phyloP scores from a whole-genome alignment of 345 rosid genomes.

The Crucihimalaya himalaica region DNA sequence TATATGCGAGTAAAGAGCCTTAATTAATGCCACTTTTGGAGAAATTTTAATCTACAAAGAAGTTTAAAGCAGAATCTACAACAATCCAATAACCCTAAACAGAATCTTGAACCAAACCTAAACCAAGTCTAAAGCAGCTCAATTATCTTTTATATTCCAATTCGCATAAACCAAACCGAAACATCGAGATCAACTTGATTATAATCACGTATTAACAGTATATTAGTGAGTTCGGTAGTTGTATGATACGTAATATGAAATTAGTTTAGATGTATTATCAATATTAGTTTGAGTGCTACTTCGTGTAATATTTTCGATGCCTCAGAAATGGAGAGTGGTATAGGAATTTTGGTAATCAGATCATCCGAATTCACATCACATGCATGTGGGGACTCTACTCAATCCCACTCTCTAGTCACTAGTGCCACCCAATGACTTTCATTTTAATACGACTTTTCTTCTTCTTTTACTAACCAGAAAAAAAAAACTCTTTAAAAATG shows the following conservation, averaged over 20 bases:
- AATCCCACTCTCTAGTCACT: slow-evolving; percentile 24
- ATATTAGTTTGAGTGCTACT: not conserved
- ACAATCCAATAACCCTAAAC: not conserved
- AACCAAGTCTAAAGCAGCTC: not conserved
- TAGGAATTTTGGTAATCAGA: slow-evolving; percentile 7
- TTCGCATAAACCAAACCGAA: not conserved
- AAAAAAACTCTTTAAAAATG: not conserved
- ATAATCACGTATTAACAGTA: not conserved
- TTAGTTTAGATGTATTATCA: not conserved
- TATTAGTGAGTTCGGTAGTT: not conserved
- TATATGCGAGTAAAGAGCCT: too few species aligned
- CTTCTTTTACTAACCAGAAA: not conserved
- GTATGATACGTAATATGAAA: not conserved
- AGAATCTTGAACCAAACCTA: not conserved
- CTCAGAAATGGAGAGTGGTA: slow-evolving; percentile 13
- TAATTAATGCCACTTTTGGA: too few species aligned
- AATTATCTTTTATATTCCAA: not conserved
- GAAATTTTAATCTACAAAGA: too few species aligned
- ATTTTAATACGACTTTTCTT: slow-evolving; percentile 15
- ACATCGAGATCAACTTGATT: not conserved
- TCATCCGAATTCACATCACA: slow-evolving; percentile 22
- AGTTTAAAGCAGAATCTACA: too few species aligned
- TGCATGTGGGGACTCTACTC: slow-evolving; percentile 6
- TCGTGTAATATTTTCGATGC: not conserved
- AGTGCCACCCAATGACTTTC: slow-evolving; percentile 24